Percentiles rank a stretch among this genome's conserved stretches.
These are phyloP conservation scores for Bruguiera gymnorhiza DNA, from an alignment of 345 rosid genomes.

Conservation along the genomic window DNA sequence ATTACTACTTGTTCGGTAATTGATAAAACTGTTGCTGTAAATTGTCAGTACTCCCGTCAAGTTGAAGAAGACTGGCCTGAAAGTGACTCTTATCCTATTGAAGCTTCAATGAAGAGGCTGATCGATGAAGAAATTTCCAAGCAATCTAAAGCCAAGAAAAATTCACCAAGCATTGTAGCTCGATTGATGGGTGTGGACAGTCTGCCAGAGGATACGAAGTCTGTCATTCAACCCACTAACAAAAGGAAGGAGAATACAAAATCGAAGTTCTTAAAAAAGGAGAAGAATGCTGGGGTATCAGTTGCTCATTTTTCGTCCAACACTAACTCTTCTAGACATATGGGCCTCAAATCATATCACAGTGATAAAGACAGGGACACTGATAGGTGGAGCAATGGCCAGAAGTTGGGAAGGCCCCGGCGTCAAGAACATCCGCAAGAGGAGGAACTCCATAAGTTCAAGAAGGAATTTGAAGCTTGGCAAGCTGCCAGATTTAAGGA, in stretches of 20 bases:
- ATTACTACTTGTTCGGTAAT: neutral
- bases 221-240: constrained; percentile 28
- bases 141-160: constrained; percentile 40
- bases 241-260: constrained; percentile 21
- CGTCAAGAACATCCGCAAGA: constrained; percentile 92
- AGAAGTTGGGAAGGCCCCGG: constrained; percentile 36
- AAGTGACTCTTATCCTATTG: constrained; percentile 39
- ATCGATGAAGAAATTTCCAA: constrained; percentile 63
- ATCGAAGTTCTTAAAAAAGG: constrained; percentile 29
- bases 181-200: constrained; percentile 85
- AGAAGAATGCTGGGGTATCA: constrained; percentile 33
- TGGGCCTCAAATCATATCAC: constrained; percentile 29
- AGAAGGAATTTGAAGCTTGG: constrained; percentile 91
- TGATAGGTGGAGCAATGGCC: constrained; percentile 29
- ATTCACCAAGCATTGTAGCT: constrained; percentile 76
- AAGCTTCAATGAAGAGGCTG: constrained; percentile 68
- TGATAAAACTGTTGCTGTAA: constrained; percentile 9
- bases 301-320: constrained; percentile 27
- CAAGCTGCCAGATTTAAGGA: constrained; percentile 74
- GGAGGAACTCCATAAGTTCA: constrained; percentile 89
- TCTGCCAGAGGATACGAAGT: constrained; percentile 46
- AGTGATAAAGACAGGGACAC: constrained; percentile 20
- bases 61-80: constrained; percentile 56
- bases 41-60: constrained; percentile 35
- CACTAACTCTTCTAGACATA: constrained; percentile 26